Percentiles rank a stretch among this genome's conserved stretches.
Evolutionary conservation across 352 stramenopile species (phyloP).

Genomic region (Peronospora destructor): DNA sequence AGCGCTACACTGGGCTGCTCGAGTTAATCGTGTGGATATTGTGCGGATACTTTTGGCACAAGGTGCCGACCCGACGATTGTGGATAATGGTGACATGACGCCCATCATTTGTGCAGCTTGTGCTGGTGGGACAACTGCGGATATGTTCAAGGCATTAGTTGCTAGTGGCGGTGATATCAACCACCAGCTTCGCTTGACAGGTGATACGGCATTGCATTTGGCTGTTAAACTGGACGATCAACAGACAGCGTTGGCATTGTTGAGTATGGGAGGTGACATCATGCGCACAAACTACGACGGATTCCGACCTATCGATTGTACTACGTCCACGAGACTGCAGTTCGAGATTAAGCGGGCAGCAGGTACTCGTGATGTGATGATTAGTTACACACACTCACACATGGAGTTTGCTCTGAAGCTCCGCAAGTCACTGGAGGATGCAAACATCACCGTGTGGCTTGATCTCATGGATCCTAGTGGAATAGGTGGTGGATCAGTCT

Average conservation of each 20-base stretch:
- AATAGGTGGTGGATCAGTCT: slow-evolving; percentile 67
- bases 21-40: slow-evolving; percentile 62
- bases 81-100: slow-evolving; percentile 72
- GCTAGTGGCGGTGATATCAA: slow-evolving; percentile 64
- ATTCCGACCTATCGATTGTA: slow-evolving; percentile 62
- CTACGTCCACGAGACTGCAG: slow-evolving; percentile 62
- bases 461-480: slow-evolving; percentile 82
- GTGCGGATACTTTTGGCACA: slow-evolving; percentile 48
- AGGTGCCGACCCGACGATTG: slow-evolving; percentile 58
- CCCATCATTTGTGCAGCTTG: slow-evolving; percentile 69
- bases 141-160: slow-evolving; percentile 74
- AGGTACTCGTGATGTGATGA: slow-evolving; percentile 75
- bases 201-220: slow-evolving; percentile 70
- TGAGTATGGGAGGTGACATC: slow-evolving; percentile 70
- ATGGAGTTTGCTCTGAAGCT: slow-evolving; percentile 72
- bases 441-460: slow-evolving; percentile 75
- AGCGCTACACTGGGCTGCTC: slow-evolving; percentile 70
- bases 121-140: slow-evolving; percentile 48
- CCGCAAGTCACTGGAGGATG: slow-evolving; percentile 54
- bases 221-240: slow-evolving; percentile 77
- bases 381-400: slow-evolving; percentile 83
- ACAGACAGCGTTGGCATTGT: slow-evolving; percentile 56
- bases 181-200: slow-evolving; percentile 52
- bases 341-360: slow-evolving; percentile 74
- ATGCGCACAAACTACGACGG: slow-evolving; percentile 68